Base-by-base conservation (phyloP, 306 rosid genomes). In the Medicago lupulina region DNA sequence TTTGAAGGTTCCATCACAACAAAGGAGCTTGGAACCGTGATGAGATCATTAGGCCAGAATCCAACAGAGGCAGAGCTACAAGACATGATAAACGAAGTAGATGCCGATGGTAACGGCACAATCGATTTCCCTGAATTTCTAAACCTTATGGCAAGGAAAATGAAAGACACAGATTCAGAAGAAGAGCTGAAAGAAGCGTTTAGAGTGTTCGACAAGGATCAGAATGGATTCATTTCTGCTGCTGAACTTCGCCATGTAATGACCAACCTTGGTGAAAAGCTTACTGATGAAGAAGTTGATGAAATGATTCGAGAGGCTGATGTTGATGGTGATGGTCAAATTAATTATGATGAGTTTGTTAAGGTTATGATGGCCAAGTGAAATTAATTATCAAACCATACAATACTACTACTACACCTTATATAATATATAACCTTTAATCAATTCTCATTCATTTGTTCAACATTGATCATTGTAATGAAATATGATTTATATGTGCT, bases 301-400 rank as follows among this genome's bases (percentile, higher is more conserved):
- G 97, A 92, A 86, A 92, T 92, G 97, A 88, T 92, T 62, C 87
- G 97, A 19, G 97, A 92, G 77, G 97, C 97, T 31, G 97, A 92
- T 62, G 93, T 89, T 60, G 97, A 92, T 55, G 97, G 97, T n/a
- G 97, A 92, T 64, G 97, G 97, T 44, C 97, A 92, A 83, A 92
- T 92, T 51, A 92, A 92, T 59, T 92, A 89, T 11, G 96, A 89
- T 14, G 97, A 92, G 58, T 92, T 92, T 68, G 97, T 89, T 28
- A 92, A 88, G 89, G 93, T 92, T 74, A 92, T 92, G 97, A 92
- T 92, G 97, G 97, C 97, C 54, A 92, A 92, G 90, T 92, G 87
- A 80, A 31, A 39, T 7, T 14, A 12, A 40, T 31, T 28, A 67
- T 55, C 60, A 40, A 12, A 18, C 13, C 23, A 47, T 17, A 38